These are phyloP conservation scores for Parathielavia appendiculata DNA, from an alignment of 495 filamentous ascomycete species.

Conservation along the genomic window DNA sequence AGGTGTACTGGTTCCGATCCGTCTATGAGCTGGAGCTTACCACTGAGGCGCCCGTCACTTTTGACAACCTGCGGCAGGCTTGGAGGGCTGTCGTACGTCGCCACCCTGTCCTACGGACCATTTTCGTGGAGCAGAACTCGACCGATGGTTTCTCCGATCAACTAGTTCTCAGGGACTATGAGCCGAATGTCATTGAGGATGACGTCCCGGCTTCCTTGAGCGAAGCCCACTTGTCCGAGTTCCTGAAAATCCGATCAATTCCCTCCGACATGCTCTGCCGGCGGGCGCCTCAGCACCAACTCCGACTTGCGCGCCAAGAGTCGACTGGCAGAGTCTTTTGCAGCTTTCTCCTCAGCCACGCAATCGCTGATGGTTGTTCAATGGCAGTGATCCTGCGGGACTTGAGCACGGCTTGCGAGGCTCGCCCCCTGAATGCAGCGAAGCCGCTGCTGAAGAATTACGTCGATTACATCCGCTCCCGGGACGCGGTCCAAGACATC, in stretches of 20 bases:
- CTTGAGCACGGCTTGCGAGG: slow-evolving; percentile 1
- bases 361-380: slow-evolving; percentile 9
- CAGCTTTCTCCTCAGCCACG: slow-evolving; percentile 10
- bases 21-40: not conserved
- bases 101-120: slow-evolving; percentile 37
- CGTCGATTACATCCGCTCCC: slow-evolving; percentile 33
- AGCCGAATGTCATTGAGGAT: slow-evolving; percentile 35
- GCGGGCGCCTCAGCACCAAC: slow-evolving; percentile 4
- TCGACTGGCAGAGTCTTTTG: not conserved
- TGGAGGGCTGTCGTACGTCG: slow-evolving; percentile 50
- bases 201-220: slow-evolving; percentile 26
- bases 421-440: not conserved
- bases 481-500: slow-evolving; percentile 43
- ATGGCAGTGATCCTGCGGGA: slow-evolving; percentile 10
- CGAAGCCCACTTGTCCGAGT: slow-evolving; percentile 33
- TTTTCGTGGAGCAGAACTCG: slow-evolving; percentile 29
- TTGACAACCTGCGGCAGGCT: slow-evolving; percentile 21
- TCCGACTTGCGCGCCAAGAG: not conserved
- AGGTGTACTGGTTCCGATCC: slow-evolving; percentile 5
- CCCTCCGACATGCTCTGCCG: slow-evolving; percentile 3
- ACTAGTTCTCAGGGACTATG: slow-evolving; percentile 15
- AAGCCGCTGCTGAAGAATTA: slow-evolving; percentile 9
- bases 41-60: not conserved
- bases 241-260: slow-evolving; percentile 25
- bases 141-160: slow-evolving; percentile 10